Evolutionary conservation across 768 basidiomycete genomes (phyloP).

Genomic region (Russula foetens): DNA sequence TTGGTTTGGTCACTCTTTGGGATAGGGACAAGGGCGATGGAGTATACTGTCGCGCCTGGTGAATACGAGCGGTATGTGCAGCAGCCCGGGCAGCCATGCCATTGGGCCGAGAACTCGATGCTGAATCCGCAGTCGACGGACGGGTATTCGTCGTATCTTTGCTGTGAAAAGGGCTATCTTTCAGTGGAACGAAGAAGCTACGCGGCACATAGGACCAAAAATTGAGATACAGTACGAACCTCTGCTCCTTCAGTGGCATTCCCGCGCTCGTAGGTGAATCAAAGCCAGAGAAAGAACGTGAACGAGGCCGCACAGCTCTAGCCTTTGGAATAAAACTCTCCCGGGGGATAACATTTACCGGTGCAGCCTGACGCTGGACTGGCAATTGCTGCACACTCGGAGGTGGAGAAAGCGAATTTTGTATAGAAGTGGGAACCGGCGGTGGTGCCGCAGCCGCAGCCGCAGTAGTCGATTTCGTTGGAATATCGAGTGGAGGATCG

Average conservation of each 20-base stretch:
- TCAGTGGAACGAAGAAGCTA: not conserved
- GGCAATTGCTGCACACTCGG: not conserved
- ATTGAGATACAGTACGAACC: slow-evolving; percentile 16
- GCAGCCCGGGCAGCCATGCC: slow-evolving; percentile 1
- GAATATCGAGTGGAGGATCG: slow-evolving; percentile 37
- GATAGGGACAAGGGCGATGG: slow-evolving; percentile 19
- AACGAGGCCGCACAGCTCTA: slow-evolving; percentile 43
- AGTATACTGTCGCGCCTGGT: slow-evolving; percentile 16
- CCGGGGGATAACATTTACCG: slow-evolving; percentile 33
- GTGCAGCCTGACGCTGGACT: not conserved
- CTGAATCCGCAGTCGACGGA: slow-evolving; percentile 1
- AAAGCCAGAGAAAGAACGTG: slow-evolving; percentile 72
- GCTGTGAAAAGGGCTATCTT: not conserved
- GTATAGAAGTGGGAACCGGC: slow-evolving; percentile 11
- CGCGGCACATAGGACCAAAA: not conserved
- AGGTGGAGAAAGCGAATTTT: not conserved
- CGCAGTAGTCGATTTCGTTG: slow-evolving; percentile 22
- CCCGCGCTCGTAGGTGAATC: slow-evolving; percentile 32
- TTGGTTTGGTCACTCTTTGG: not conserved
- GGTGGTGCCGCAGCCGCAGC: not conserved
- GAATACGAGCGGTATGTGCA: slow-evolving; percentile 5
- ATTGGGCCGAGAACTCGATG: not conserved
- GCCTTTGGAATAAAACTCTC: slow-evolving; percentile 58
- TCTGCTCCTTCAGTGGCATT: slow-evolving; percentile 10
- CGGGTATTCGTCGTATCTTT: not conserved